Evolutionary conservation across 345 rosid genomes (phyloP), one percentile per base, ranked within the genome.

Genomic region (Theobroma cacao): DNA sequence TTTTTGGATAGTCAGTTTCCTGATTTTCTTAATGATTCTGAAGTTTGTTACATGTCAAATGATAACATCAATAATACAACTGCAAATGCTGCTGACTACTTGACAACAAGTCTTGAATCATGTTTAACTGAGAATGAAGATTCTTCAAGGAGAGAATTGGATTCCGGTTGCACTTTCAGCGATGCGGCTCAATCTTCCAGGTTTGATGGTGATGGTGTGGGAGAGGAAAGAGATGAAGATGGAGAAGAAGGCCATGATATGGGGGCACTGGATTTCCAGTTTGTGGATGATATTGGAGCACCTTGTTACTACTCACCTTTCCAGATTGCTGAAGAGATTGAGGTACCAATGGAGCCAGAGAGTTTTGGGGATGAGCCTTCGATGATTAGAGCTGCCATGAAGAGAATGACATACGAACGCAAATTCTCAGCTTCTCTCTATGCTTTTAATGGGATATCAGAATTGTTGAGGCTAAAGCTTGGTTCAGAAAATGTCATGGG

Each of bases 341-440:
- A 76, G 24, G 86, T 84, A 78, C 76, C 82, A 14, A 81, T 81
- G 73, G 90, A 78, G 72, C 26, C 72, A 1, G 89, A 86, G 41
- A 80, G 45, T 26, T 80, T 66, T 12, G 81, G 65, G 20, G 91
- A 87, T 26, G 88, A 84, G 60, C 83, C 89, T 7, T 80, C 89
- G 0, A 81, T 83, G 79, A 80, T 89, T n/a, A 83, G 81, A 53
- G 90, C 82, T 59, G 87, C 85, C 31, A 80, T 91, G 90, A 83
- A 87, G 85, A 87, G 91, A 74, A 86, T 89, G 90, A 86, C 75
- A 43, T 88, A 85, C 20, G 95, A 91, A 77, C 79, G 95, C 71
- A 89, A 89, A 78, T 80, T 86, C 79, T 89, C 93, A 7, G 93
- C 92, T 77, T 91, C 95, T 7, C 84, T 89, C 2, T 88, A 89